phyloP scores from a whole-genome alignment of 495 filamentous ascomycete species.

The Clavariopsis aquatica region DNA sequence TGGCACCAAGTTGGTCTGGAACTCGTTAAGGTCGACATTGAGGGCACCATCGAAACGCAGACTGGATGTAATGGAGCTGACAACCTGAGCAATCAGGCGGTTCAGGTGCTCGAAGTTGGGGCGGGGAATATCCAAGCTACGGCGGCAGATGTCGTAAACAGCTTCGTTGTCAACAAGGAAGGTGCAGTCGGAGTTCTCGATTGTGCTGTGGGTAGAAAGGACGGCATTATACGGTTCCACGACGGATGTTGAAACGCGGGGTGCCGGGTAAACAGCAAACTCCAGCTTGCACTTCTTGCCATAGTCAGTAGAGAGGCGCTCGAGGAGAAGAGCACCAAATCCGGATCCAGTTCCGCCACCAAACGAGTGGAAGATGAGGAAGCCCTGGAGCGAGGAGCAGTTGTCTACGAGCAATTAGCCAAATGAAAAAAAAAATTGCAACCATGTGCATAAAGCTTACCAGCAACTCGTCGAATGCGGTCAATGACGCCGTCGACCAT shows the following conservation, averaged over 20 bases:
- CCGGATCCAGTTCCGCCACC: slow-evolving; percentile 90
- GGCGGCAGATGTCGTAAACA: slow-evolving; percentile 88
- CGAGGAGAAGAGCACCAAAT: slow-evolving; percentile 82
- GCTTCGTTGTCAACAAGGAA: slow-evolving; percentile 94
- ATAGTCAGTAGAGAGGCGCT: slow-evolving; percentile 85
- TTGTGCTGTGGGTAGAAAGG: slow-evolving; percentile 87
- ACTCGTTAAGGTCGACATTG: slow-evolving; percentile 91
- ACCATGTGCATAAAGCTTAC: too few species aligned
- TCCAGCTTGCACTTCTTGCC: slow-evolving; percentile 95
- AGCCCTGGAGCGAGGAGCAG: slow-evolving; percentile 86
- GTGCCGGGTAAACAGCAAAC: slow-evolving; percentile 86
- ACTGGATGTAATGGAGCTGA: slow-evolving; percentile 88
- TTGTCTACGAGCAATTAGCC: slow-evolving; percentile 61
- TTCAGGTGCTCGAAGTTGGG: slow-evolving; percentile 87
- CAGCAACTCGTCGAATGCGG: slow-evolving; percentile 78
- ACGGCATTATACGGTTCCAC: slow-evolving; percentile 95
- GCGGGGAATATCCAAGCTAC: slow-evolving; percentile 84
- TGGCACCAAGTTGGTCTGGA: slow-evolving; percentile 92
- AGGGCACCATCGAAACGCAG: slow-evolving; percentile 88
- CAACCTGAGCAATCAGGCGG: slow-evolving; percentile 80
- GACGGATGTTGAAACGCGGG: slow-evolving; percentile 81
- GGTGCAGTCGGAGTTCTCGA: slow-evolving; percentile 90
- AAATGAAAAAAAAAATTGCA: too few species aligned
- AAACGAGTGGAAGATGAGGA: slow-evolving; percentile 93
- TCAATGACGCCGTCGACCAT: slow-evolving; percentile 81